These are phyloP conservation scores for Peterozyma toletana DNA, from an alignment of 805 yeast species.

Conservation along the genomic window DNA sequence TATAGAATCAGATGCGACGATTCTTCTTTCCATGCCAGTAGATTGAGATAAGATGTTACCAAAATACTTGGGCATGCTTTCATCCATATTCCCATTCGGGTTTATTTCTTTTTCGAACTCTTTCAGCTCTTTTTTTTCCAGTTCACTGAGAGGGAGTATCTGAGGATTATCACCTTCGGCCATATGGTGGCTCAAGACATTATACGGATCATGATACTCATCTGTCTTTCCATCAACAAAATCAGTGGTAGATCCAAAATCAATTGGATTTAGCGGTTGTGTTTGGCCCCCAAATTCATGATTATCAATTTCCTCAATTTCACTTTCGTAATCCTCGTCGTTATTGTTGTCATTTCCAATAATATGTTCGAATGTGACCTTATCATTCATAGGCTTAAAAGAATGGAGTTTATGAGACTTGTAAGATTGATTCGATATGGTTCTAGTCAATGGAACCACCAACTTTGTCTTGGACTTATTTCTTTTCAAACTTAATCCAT, in stretches of 20 bases:
- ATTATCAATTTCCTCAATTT: conserved; percentile 17
- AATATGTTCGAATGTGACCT: conserved; percentile 9
- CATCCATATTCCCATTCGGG: not conserved
- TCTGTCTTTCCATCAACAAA: no score
- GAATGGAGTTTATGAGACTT: not conserved
- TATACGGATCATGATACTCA: not conserved
- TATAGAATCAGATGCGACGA: conserved; percentile 16
- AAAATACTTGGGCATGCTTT: conserved; percentile 8
- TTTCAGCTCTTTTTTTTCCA: no score
- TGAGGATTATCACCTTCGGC: not conserved
- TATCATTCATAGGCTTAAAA: not conserved
- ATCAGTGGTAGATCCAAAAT: not conserved
- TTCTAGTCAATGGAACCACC: conserved; percentile 15
- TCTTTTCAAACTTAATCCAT: conserved; percentile 17
- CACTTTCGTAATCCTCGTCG: conserved; percentile 34
- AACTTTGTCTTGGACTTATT: conserved; percentile 4
- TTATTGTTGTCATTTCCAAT: conserved; percentile 23
- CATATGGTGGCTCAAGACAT: not conserved
- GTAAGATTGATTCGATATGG: conserved; percentile 12
- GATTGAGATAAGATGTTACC: conserved; percentile 40
- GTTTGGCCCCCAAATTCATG: not conserved
- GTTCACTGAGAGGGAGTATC: no score
- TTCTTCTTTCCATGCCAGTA: conserved; percentile 39
- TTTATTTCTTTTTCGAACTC: not conserved
- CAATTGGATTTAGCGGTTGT: not conserved